A percentile compares a stretch with the other conserved stretches of the same genome.
Evolutionary conservation across 306 rosid species (phyloP).

Genomic region (Cucurbita ficifolia): DNA sequence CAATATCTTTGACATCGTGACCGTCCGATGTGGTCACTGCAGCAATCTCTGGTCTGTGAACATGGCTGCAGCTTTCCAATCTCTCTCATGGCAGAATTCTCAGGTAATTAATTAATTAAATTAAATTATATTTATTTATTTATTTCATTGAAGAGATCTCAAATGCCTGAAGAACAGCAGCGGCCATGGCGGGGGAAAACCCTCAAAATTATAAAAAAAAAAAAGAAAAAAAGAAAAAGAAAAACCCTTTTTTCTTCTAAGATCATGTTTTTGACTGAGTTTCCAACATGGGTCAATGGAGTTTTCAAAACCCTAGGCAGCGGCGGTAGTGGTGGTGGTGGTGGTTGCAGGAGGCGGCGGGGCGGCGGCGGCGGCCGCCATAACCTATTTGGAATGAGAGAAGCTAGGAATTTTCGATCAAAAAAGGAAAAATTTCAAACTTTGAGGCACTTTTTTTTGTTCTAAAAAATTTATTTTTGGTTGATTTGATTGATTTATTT

Average conservation of each 20-base stretch:
- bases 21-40: constrained; percentile 99
- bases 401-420: neutral
- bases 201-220: neutral
- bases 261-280: neutral
- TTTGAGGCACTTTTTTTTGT: neutral
- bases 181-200: neutral
- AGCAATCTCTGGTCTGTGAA: constrained; percentile 98
- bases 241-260: neutral
- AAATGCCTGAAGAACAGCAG: neutral
- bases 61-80: constrained; percentile 95
- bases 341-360: neutral
- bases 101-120: neutral
- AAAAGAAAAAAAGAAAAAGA: neutral
- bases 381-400: neutral
- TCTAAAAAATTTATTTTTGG: neutral
- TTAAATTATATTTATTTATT: neutral
- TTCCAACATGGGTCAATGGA: neutral
- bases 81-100: constrained; percentile 52
- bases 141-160: neutral
- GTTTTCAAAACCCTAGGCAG: neutral
- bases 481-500: constrained; percentile 5
- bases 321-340: neutral
- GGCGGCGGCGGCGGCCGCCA: neutral
- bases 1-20: constrained; percentile 78
- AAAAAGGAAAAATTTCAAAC: neutral